Conservation (phyloP, 805 yeast species). For the Candida anglica region DNA sequence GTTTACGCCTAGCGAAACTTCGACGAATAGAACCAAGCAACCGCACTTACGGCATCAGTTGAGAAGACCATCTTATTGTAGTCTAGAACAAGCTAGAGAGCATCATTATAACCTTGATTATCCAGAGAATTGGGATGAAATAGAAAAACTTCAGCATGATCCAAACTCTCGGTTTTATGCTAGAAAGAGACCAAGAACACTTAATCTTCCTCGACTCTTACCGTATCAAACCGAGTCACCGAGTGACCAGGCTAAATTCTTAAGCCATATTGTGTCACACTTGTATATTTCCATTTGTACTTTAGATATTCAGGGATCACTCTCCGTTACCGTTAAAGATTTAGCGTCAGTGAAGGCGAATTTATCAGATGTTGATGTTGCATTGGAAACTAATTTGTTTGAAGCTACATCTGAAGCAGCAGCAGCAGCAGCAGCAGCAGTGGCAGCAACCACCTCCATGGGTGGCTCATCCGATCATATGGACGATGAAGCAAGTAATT, state of each 20-base stretch:
- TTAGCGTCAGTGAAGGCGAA: conserved; percentile 43
- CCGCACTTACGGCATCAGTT: conserved; percentile 26
- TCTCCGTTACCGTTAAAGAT: conserved; percentile 66
- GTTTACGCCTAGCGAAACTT: conserved; percentile 27
- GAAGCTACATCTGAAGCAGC: conserved; percentile 12
- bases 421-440: too few species aligned
- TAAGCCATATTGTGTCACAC: conserved; percentile 77
- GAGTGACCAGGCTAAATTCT: conserved; percentile 64
- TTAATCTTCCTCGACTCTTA: conserved; percentile 41
- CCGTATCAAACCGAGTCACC: conserved; percentile 76
- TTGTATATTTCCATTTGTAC: conserved; percentile 74
- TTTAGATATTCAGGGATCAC: conserved; percentile 67
- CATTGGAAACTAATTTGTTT: conserved; percentile 51
- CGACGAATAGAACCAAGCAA: conserved; percentile 20
- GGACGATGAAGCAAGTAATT: conserved; percentile 13
- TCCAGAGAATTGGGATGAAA: conserved; percentile 38
- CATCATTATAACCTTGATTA: conserved; percentile 48
- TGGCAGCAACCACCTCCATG: background rate
- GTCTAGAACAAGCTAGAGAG: conserved; percentile 26
- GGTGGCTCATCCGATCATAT: conserved; percentile 2
- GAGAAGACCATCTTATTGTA: conserved; percentile 29
- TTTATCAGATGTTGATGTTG: conserved; percentile 39
- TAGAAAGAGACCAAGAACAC: conserved; percentile 36
- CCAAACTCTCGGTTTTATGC: conserved; percentile 35
- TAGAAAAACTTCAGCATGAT: conserved; percentile 23